Conservation (phyloP, 2,329 filamentous ascomycete genomes). For the Aspergillus proliferans region DNA sequence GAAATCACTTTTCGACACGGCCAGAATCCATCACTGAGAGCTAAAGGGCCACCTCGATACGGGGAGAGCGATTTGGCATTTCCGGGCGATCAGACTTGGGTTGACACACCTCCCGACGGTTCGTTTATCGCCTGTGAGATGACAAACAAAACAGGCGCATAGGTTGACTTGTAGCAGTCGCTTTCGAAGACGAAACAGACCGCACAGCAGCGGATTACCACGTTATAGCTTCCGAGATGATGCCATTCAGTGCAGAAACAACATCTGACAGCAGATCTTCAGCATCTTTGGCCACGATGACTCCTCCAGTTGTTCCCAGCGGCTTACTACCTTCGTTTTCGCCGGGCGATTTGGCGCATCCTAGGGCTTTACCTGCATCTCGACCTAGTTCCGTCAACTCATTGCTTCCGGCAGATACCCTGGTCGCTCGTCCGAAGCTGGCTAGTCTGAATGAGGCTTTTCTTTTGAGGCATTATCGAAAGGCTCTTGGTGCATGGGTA, state of each 20-base stretch:
- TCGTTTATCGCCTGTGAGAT: slow-evolving; percentile 5
- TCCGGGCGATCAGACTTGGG: slow-evolving; percentile 28
- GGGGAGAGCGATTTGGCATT: slow-evolving; percentile 30
- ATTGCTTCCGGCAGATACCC: slow-evolving; percentile 12
- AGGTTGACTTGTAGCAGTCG: slow-evolving; percentile 15
- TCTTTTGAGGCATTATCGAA: slow-evolving; percentile 29
- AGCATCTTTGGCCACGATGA: slow-evolving; percentile 18
- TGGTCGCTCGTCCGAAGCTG: slow-evolving; percentile 20
- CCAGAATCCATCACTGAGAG: slow-evolving; percentile 30
- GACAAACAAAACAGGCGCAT: too few relatives aligned
- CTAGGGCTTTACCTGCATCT: slow-evolving; percentile 9
- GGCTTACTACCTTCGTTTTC: slow-evolving; percentile 7
- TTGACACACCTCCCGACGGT: slow-evolving; percentile 24
- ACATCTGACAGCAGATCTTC: slow-evolving; percentile 20
- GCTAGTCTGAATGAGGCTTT: slow-evolving; percentile 27
- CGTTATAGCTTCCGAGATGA: slow-evolving; percentile 17
- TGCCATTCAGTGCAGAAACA: slow-evolving; percentile 13
- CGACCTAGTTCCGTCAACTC: slow-evolving; percentile 14
- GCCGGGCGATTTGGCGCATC: slow-evolving; percentile 2
- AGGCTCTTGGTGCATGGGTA: slow-evolving; percentile 24
- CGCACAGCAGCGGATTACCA: slow-evolving; percentile 30
- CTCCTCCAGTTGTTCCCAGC: slow-evolving; percentile 12
- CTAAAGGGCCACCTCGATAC: slow-evolving; percentile 29
- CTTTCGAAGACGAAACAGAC: slow-evolving; percentile 32
- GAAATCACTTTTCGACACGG: slow-evolving; percentile 33